Evolutionary conservation across 768 basidiomycete genomes (phyloP), one percentile per base, ranked within the genome.

Genomic region (Podaxis sp.): DNA sequence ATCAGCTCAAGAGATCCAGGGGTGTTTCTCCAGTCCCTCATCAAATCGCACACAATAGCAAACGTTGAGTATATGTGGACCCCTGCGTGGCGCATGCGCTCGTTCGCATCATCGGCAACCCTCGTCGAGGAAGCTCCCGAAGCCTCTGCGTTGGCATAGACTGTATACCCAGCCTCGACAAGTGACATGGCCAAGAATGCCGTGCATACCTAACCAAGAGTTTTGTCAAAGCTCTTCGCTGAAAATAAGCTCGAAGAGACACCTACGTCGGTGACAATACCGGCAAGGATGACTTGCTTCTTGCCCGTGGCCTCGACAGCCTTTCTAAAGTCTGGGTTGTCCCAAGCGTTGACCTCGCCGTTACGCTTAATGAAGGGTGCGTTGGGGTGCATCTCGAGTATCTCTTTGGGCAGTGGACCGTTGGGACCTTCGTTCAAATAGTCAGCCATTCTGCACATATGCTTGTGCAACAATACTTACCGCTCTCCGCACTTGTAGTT

Each of bases 341-440:
- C 81, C 82, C 82, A 84, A 8, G 82, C 82, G 59, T 84, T 71
- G 13, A 84, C 82, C 66, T 84, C 80, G 2, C 80, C 82, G 26
- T 78, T 69, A 15, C 82, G 75, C 70, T 77, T 79, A 72, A 83
- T 78, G 63, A 76, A 67, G 13, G 80, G 74, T 0, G 79, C 79
- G 56, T 78, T 66, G 1, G 80, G 78, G 60, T 83, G 77, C 78
- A 82, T 77, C 1, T 72, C 77, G 15, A 76, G 28, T 38, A 84
- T 77, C 63, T 82, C 82, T 60, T 72, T 71, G 11, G 79, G 80
- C 6, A 83, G 71, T 3, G 80, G 81, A 3, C 82, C 81, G 66
- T 83, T 83, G 2, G 81, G 81, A 22, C 82, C 81, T 82, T 57
- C 10, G 17, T 17, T 51, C 50, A 10, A 55, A 24, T 50, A 20